Evolutionary conservation across 768 basidiomycete species (phyloP), one percentile per base, ranked within the genome.

Genomic region (Melanogaster broomeanus): DNA sequence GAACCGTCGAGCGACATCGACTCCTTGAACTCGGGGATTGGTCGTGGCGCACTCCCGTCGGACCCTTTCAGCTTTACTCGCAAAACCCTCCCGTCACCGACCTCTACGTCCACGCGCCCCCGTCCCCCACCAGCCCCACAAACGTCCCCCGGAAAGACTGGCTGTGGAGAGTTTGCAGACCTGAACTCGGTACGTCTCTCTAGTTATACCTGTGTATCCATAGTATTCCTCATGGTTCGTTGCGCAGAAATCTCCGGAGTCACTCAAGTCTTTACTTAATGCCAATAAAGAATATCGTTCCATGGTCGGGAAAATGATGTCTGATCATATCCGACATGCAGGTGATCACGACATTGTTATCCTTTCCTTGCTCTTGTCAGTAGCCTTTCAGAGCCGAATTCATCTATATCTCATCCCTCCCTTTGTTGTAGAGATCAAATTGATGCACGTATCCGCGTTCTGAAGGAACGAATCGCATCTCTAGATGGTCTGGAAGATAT

Each of bases 331-430:
- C 56, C 40, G 64, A 18, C 59, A 55, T 30, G 40, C 52, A 4
- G 51, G 52, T 8, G 44, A 49, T 18, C 54, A 56, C 12, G 81
- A 83, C 34, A 66, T 80, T 16, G 52, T 72, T 7, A 46, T 70
- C 2, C 66, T 80, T n/a, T 74, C 79, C 25, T 58, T 60, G 3
- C 66, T 73, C 49, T 68, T 72, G 81, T 81, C 49, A 24, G 67
- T 58, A 0, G 22, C 28, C 4, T 40, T 27, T n/a, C 21, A 22
- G n/a, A 19, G 11, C 24, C 8, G 11, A n/a, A n/a, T 0, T 15
- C 16, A 5, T 30, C 37, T 19, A 12, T 27, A 9, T 42, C 4
- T 8, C 12, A 22, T 49, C 25, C 49, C 24, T 5, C 33, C 53
- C n/a, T 31, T 47, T n/a, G 16, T 49, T 41, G 6, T 19, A 78